Percentiles rank a stretch among this genome's conserved stretches.
Conservation (phyloP, 768 basidiomycete species). For the Amanita rubescens region DNA sequence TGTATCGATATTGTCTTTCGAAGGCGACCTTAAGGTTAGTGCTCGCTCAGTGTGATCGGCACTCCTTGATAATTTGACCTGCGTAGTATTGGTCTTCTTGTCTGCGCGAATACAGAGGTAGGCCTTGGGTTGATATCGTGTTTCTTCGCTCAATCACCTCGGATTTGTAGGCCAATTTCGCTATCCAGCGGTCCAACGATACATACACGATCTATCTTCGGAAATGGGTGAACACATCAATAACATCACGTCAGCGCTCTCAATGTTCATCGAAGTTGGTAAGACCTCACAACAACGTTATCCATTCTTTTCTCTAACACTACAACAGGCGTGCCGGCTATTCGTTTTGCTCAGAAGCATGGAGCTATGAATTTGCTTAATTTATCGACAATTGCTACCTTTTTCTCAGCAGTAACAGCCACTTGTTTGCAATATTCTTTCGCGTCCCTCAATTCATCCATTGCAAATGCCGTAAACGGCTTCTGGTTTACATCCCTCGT, state of each 20-base stretch:
- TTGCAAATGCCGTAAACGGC: constrained; percentile 52
- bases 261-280: constrained; percentile 74
- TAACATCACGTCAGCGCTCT: constrained; percentile 57
- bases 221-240: constrained; percentile 74
- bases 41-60: not conserved
- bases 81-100: constrained; percentile 72
- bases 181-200: constrained; percentile 64
- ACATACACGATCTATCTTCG: constrained; percentile 65
- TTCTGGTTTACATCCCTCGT: constrained; percentile 75
- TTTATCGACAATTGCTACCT: constrained; percentile 70
- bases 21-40: constrained; percentile 59
- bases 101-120: constrained; percentile 55
- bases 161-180: constrained; percentile 53
- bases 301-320: not conserved
- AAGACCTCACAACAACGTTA: constrained; percentile 12
- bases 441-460: constrained; percentile 23
- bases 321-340: constrained; percentile 60
- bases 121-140: constrained; percentile 4
- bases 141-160: not conserved
- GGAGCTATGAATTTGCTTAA: constrained; percentile 64
- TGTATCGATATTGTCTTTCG: constrained; percentile 56
- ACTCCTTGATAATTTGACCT: constrained; percentile 4
- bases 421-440: constrained; percentile 68
- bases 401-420: constrained; percentile 71
- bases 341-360: constrained; percentile 70